Conservation (phyloP, 2,329 filamentous ascomycete species). For the Passalora sequoiae region DNA sequence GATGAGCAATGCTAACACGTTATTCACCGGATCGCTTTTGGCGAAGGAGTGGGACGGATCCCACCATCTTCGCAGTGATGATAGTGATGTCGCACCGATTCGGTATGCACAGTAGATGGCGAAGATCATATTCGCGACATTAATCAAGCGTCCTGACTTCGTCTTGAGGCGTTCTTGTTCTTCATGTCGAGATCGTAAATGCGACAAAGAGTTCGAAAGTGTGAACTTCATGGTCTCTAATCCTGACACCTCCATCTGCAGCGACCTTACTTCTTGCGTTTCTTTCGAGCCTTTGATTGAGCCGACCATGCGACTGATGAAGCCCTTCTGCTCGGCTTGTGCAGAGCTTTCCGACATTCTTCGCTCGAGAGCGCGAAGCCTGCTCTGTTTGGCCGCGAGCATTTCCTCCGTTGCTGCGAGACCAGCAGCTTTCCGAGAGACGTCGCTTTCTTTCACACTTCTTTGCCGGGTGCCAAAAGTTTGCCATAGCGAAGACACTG, state of each 20-base stretch:
- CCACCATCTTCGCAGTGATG: constrained; percentile 57
- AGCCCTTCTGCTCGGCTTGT: constrained; percentile 45
- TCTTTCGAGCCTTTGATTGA: constrained; percentile 63
- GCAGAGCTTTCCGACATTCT: constrained; percentile 48
- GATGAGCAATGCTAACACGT: constrained; percentile 71
- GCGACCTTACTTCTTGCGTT: constrained; percentile 46
- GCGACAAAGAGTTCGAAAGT: constrained; percentile 59
- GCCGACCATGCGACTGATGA: constrained; percentile 70
- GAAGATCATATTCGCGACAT: constrained; percentile 63
- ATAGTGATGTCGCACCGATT: constrained; percentile 65
- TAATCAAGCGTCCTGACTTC: constrained; percentile 57
- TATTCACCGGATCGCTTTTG: constrained; percentile 75
- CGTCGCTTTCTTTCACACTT: constrained; percentile 60
- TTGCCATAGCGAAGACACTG: constrained; percentile 83
- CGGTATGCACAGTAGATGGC: constrained; percentile 81
- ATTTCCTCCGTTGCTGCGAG: constrained; percentile 75
- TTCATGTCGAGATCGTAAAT: constrained; percentile 59
- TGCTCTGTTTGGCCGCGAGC: constrained; percentile 68
- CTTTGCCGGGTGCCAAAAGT: constrained; percentile 63
- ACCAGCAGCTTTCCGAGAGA: constrained; percentile 71
- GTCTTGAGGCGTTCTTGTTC: constrained; percentile 65
- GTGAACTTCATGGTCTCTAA: constrained; percentile 74
- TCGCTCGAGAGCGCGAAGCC: constrained; percentile 64
- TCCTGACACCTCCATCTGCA: constrained; percentile 72
- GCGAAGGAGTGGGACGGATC: constrained; percentile 52